Base-by-base conservation (phyloP, 2,329 filamentous ascomycete species). In the Venturiaceae sp. region DNA sequence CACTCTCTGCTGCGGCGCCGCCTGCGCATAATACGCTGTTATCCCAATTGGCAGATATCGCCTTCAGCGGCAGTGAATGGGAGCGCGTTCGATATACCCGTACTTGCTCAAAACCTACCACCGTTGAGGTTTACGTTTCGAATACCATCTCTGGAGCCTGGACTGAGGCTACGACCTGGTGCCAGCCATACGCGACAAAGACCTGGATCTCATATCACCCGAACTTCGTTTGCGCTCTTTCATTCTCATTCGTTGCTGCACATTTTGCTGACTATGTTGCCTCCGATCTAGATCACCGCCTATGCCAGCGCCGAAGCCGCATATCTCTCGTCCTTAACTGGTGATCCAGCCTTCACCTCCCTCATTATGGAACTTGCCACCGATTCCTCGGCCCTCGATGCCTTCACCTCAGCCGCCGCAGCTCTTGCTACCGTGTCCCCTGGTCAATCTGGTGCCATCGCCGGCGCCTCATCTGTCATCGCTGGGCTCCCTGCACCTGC, bases 361-460 rank as follows among this genome's bases (percentile, higher is more conserved):
- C 39, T 58, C 47, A 16, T 58, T 21, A 28, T 58, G 33, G 5
- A 28, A 16, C 37, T 58, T 32, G 57, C 47, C 26, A 39, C 57
- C n/a, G 57, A 58, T 14, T 37, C 46, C 47, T 21, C 44, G 1
- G 46, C 21, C 26, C 30, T 54, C 19, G 50, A 30, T 34, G 46
- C 46, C 23, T 58, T 58, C 57, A 58, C 57, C n/a, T 58, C 57
- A 11, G 57, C 50, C 8, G 57, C 57, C 21, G 33, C 19, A 11
- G 46, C 46, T 13, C 32, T 58, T 8, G 21, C 46, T 19, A 7
- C 30, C 3, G 19, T 34, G 9, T 16, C 14, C 8, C 57, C 57
- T 28, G 52, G 44, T 23, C 26, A 47, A 26, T 37, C 32, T 23
- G 44, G 8, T 3, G 50, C 28, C 32, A 36, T 58, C 28, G 57